These are phyloP conservation scores for Pseudogymnoascus destructans DNA, from an alignment of 2,329 filamentous ascomycete genomes.

Conservation along the genomic window DNA sequence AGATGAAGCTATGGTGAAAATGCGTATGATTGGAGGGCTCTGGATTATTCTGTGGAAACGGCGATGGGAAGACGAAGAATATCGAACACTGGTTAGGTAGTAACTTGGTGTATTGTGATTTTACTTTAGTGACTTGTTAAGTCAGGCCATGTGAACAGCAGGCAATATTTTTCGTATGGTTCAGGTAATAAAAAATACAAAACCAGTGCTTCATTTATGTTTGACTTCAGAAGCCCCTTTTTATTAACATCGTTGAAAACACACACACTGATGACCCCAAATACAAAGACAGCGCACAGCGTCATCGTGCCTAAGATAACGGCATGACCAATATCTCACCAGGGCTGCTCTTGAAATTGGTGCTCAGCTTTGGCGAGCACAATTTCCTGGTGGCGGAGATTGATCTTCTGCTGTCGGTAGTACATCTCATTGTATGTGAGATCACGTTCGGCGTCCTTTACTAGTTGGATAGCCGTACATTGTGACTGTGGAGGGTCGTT, in stretches of 20 bases:
- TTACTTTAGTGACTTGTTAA: background rate
- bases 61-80: background rate
- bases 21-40: background rate
- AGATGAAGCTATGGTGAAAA: background rate
- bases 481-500: background rate
- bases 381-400: background rate
- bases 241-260: background rate
- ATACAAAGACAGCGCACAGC: background rate
- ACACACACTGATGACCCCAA: background rate
- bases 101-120: background rate
- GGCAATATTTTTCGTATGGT: background rate
- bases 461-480: background rate
- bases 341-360: background rate
- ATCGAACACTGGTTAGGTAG: background rate
- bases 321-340: background rate
- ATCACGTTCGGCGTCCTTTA: background rate
- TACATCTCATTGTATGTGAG: background rate
- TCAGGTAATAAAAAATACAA: background rate
- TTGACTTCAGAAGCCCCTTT: background rate
- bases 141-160: background rate
- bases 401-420: background rate
- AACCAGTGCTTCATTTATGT: background rate
- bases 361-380: background rate
- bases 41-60: background rate
- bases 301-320: background rate